Conservation (phyloP, 1,284 basidiomycete genomes). For the Sanghuangporus sanghuang region DNA sequence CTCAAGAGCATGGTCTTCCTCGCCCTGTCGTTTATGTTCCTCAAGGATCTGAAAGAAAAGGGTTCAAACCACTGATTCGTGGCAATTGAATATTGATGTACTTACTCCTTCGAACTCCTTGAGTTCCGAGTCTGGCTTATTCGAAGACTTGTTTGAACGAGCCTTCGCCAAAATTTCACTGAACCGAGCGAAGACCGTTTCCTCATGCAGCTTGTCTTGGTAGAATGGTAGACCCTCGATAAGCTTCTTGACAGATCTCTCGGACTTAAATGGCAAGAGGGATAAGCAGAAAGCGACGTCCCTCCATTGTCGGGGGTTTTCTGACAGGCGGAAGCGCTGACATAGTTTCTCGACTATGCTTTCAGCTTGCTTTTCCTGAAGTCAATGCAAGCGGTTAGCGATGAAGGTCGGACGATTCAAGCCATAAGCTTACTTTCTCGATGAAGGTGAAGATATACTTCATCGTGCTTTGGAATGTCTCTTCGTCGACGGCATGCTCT, state of each 20-base stretch:
- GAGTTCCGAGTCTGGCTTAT: conserved; percentile 84
- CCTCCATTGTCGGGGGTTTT: conserved; percentile 92
- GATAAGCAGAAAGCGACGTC: conserved; percentile 97
- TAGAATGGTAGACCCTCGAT: conserved; percentile 90
- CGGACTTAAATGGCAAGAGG: conserved; percentile 93
- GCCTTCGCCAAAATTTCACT: conserved; percentile 86
- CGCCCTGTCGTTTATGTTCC: conserved; percentile 78
- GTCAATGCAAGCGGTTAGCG: not conserved
- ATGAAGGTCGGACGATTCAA: not conserved
- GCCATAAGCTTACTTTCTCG: conserved; percentile 69
- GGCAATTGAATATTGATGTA: conserved; percentile 5
- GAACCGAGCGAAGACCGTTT: conserved; percentile 80
- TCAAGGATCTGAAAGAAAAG: conserved; percentile 62
- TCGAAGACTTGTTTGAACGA: conserved; percentile 79
- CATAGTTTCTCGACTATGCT: conserved; percentile 93
- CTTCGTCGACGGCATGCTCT: conserved; percentile 91
- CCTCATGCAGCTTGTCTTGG: conserved; percentile 93
- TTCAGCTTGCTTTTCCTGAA: conserved; percentile 91
- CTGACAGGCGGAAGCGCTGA: conserved; percentile 86
- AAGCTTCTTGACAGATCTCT: conserved; percentile 93
- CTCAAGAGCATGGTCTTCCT: conserved; percentile 87
- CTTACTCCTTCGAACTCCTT: conserved; percentile 83
- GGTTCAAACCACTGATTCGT: conserved; percentile 19
- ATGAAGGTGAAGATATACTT: conserved; percentile 95
- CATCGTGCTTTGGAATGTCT: conserved; percentile 90